These are phyloP conservation scores for Claviceps citrina DNA, from an alignment of 2,329 filamentous ascomycete species.

Conservation along the genomic window DNA sequence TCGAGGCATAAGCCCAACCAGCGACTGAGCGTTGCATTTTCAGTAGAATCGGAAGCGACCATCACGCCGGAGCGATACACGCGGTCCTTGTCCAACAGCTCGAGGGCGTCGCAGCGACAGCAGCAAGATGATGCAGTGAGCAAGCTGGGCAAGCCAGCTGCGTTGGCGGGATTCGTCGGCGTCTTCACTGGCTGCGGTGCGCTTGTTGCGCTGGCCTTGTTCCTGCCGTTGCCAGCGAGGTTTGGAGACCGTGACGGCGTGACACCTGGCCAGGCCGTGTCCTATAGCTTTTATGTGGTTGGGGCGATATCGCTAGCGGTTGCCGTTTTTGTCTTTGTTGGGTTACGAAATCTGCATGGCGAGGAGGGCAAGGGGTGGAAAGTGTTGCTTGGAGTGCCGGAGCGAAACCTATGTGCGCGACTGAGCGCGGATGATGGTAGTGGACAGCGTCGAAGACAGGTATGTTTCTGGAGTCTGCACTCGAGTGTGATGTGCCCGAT, in stretches of 20 bases:
- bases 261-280: slow-evolving; percentile 58
- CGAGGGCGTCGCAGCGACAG: slow-evolving; percentile 5
- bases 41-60: slow-evolving; percentile 57
- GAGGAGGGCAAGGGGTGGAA: slow-evolving; percentile 66
- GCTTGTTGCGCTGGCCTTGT: slow-evolving; percentile 64
- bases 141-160: slow-evolving; percentile 32
- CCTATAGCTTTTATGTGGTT: slow-evolving; percentile 78
- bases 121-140: slow-evolving; percentile 10
- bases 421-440: slow-evolving; percentile 7
- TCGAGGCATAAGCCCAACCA: slow-evolving; percentile 22
- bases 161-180: slow-evolving; percentile 76
- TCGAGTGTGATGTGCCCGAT: neutral
- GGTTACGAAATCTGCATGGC: slow-evolving; percentile 51
- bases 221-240: slow-evolving; percentile 71
- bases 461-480: slow-evolving; percentile 10
- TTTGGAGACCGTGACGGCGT: slow-evolving; percentile 59
- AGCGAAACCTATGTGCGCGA: slow-evolving; percentile 11
- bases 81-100: slow-evolving; percentile 18
- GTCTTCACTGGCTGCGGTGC: slow-evolving; percentile 87
- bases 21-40: slow-evolving; percentile 47
- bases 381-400: slow-evolving; percentile 32
- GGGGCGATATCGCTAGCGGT: slow-evolving; percentile 56
- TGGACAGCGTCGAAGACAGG: slow-evolving; percentile 9
- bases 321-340: slow-evolving; percentile 61
- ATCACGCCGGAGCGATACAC: slow-evolving; percentile 53